These are phyloP conservation scores for Suillus decipiens DNA, from an alignment of 768 basidiomycete species.

Conservation along the genomic window DNA sequence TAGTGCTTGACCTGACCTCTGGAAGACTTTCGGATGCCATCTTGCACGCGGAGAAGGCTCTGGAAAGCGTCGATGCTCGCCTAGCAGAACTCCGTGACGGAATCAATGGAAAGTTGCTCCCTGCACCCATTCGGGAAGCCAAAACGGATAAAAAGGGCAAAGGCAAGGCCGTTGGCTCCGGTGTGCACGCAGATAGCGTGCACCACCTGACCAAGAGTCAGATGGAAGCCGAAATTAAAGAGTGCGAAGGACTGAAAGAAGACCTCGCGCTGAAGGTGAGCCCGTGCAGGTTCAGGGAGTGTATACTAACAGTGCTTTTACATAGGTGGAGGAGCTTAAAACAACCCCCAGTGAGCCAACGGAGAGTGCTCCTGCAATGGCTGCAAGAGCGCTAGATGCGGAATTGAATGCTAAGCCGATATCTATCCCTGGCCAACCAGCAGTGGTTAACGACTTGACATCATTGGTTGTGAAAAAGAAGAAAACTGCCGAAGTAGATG, in stretches of 20 bases:
- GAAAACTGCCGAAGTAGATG: slow-evolving; percentile 37
- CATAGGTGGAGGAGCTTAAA: slow-evolving; percentile 88
- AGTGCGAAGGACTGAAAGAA: slow-evolving; percentile 70
- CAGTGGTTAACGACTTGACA: slow-evolving; percentile 78
- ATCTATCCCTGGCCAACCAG: slow-evolving; percentile 34
- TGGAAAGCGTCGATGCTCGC: slow-evolving; percentile 75
- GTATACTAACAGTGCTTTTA: not conserved
- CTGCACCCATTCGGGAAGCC: slow-evolving; percentile 32
- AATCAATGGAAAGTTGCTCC: slow-evolving; percentile 35
- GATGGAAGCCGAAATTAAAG: slow-evolving; percentile 78
- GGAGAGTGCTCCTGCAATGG: slow-evolving; percentile 68
- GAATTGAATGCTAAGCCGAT: slow-evolving; percentile 57
- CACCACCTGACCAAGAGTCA: slow-evolving; percentile 72
- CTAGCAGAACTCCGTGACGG: slow-evolving; percentile 58
- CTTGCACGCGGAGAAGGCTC: slow-evolving; percentile 73
- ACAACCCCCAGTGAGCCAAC: slow-evolving; percentile 66
- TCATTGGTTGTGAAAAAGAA: slow-evolving; percentile 88
- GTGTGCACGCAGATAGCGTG: slow-evolving; percentile 43
- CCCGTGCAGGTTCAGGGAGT: not conserved
- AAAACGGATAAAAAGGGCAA: slow-evolving; percentile 62
- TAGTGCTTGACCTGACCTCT: slow-evolving; percentile 89
- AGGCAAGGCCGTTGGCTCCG: slow-evolving; percentile 63
- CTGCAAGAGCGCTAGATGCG: slow-evolving; percentile 67
- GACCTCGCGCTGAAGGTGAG: slow-evolving; percentile 84
- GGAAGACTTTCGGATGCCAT: slow-evolving; percentile 84